Evolutionary conservation across 2,329 filamentous ascomycete genomes (phyloP).

Genomic region (Stemphylium lycopersici): DNA sequence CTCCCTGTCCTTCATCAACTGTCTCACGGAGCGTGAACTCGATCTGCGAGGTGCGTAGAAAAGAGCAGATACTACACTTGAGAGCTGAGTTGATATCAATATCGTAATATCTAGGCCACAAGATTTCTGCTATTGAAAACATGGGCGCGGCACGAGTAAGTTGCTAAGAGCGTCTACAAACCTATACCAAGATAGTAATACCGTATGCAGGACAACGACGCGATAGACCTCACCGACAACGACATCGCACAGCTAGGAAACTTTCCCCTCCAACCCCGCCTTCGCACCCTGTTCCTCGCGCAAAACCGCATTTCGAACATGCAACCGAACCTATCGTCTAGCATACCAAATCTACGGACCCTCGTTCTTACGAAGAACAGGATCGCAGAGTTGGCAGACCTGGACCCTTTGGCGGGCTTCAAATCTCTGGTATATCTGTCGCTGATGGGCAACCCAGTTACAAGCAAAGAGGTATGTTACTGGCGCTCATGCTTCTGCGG

Average conservation of each 20-base stretch:
- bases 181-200: neutral
- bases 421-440: slow-evolving; percentile 77
- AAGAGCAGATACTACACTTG: slow-evolving; percentile 97
- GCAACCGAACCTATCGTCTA: slow-evolving; percentile 73
- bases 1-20: slow-evolving; percentile 98
- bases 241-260: slow-evolving; percentile 89
- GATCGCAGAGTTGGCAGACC: slow-evolving; percentile 80
- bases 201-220: slow-evolving; percentile 77
- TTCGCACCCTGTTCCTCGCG: slow-evolving; percentile 85
- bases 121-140: slow-evolving; percentile 97
- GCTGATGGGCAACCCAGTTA: slow-evolving; percentile 85
- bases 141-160: slow-evolving; percentile 89
- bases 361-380: slow-evolving; percentile 85
- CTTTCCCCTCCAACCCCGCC: slow-evolving; percentile 87
- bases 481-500: neutral
- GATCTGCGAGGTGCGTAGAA: slow-evolving; percentile 98
- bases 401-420: slow-evolving; percentile 78
- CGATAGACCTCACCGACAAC: slow-evolving; percentile 98
- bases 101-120: slow-evolving; percentile 77
- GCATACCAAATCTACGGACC: slow-evolving; percentile 80
- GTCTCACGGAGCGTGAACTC: slow-evolving; percentile 97
- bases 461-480: slow-evolving; percentile 79
- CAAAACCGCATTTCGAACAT: slow-evolving; percentile 87
- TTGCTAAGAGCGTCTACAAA: slow-evolving; percentile 30
- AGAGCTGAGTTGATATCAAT: slow-evolving; percentile 85